A percentile compares a stretch with the other conserved stretches of the same genome.
Conservation (phyloP, 73 alveolate species). For the Urostyla sp. region DNA sequence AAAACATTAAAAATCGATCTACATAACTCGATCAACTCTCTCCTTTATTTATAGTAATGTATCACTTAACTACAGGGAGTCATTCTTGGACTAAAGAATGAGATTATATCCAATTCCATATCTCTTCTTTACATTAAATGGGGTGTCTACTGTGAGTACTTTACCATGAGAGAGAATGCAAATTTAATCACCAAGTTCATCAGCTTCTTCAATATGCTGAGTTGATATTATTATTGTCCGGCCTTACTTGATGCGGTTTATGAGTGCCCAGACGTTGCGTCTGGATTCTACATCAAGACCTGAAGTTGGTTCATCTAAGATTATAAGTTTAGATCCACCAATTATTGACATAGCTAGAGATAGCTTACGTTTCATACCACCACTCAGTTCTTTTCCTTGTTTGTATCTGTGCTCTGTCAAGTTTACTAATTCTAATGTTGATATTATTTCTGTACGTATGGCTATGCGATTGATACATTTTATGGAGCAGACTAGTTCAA, state of each 20-base stretch:
- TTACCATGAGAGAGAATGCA: conserved; percentile 93
- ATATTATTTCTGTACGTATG: not conserved
- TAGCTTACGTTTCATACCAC: conserved; percentile 85
- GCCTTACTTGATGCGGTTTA: conserved; percentile 52
- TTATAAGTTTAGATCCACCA: conserved; percentile 72
- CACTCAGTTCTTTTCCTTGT: conserved; percentile 49
- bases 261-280: conserved; percentile 74
- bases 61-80: too few species aligned
- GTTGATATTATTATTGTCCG: conserved; percentile 83
- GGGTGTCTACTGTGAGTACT: conserved; percentile 84
- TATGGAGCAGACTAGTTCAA: conserved; percentile 39
- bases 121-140: conserved; percentile 70
- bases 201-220: conserved; percentile 96
- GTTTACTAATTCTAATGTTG: conserved; percentile 21
- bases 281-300: conserved; percentile 81
- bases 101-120: conserved; percentile 89
- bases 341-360: conserved; percentile 75
- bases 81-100: conserved; percentile 44
- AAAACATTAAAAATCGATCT: too few species aligned
- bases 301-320: conserved; percentile 87
- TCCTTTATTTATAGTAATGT: too few species aligned
- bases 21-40: too few species aligned
- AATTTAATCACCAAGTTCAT: conserved; percentile 89
- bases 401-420: conserved; percentile 55
- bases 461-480: conserved; percentile 14